Percentiles rank a stretch among this genome's conserved stretches.
Evolutionary conservation across 495 filamentous ascomycete species (phyloP).

Genomic region (Penicillium atrosanguineum): DNA sequence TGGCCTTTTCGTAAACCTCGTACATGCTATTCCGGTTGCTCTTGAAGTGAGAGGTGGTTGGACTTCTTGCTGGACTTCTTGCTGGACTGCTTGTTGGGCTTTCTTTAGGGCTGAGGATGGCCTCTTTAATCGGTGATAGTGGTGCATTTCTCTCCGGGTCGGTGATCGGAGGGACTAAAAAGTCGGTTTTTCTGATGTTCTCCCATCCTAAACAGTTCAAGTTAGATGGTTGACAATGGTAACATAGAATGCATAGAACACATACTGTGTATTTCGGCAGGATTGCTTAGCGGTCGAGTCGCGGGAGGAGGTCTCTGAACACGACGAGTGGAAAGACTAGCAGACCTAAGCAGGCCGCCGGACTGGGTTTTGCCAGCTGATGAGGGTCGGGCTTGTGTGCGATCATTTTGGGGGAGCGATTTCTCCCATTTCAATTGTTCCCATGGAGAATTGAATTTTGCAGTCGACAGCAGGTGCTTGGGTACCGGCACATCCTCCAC

Average conservation of each 20-base stretch:
- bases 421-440: conserved; percentile 23
- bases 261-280: conserved; percentile 17
- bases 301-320: conserved; percentile 11
- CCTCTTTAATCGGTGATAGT: conserved; percentile 17
- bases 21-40: conserved; percentile 15
- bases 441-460: conserved; percentile 25
- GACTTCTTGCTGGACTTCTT: too few species aligned
- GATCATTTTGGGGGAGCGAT: conserved; percentile 20
- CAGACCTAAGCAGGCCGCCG: conserved; percentile 11
- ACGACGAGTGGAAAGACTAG: conserved; percentile 17
- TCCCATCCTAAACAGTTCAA: conserved; percentile 9
- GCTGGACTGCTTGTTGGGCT: too few species aligned
- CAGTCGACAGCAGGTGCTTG: conserved; percentile 20
- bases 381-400: conserved; percentile 6
- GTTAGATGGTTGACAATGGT: not conserved
- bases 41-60: not conserved
- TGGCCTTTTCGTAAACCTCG: conserved; percentile 26
- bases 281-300: conserved; percentile 16
- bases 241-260: not conserved
- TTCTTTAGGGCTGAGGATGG: conserved; percentile 5
- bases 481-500: conserved; percentile 25
- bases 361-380: conserved; percentile 1
- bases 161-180: conserved; percentile 2
- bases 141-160: conserved; percentile 12
- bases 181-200: conserved; percentile 2